Conservation (phyloP, 2,329 filamentous ascomycete species). For the Fusarium floridanum region DNA sequence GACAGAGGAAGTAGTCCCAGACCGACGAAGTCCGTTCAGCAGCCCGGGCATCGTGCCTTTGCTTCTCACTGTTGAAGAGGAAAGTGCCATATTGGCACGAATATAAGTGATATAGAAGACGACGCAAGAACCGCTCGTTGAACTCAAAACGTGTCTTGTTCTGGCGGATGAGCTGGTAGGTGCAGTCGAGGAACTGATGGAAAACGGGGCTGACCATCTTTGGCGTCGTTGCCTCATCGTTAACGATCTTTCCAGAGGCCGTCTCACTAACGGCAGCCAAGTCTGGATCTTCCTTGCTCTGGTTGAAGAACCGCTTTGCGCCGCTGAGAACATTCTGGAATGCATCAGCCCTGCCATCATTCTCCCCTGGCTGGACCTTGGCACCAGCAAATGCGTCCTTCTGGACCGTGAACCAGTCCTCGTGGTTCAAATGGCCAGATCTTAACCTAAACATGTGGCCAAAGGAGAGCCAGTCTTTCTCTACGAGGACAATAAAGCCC, state of each 20-base stretch:
- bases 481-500: conserved; percentile 92
- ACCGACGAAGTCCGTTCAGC: conserved; percentile 84
- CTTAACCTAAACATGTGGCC: conserved; percentile 97
- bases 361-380: conserved; percentile 72
- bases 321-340: conserved; percentile 90
- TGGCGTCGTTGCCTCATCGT: conserved; percentile 79
- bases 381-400: conserved; percentile 80
- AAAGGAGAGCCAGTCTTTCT: conserved; percentile 98
- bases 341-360: conserved; percentile 75
- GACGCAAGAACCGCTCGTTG: conserved; percentile 91
- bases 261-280: conserved; percentile 64
- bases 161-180: conserved; percentile 90
- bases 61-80: conserved; percentile 93
- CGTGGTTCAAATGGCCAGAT: conserved; percentile 87
- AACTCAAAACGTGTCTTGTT: conserved; percentile 93
- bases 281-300: conserved; percentile 73
- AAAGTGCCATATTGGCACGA: conserved; percentile 98
- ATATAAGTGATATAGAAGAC: conserved; percentile 92
- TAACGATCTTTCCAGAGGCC: conserved; percentile 56
- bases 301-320: conserved; percentile 90
- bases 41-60: conserved; percentile 78
- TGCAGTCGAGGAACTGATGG: conserved; percentile 96
- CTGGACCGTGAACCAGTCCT: conserved; percentile 94
- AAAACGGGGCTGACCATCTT: conserved; percentile 97
- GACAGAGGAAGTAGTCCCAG: conserved; percentile 94